These are phyloP conservation scores for Tinospora cordifolia DNA, from an alignment of 164 flowering plant genomes.

Conservation along the genomic window DNA sequence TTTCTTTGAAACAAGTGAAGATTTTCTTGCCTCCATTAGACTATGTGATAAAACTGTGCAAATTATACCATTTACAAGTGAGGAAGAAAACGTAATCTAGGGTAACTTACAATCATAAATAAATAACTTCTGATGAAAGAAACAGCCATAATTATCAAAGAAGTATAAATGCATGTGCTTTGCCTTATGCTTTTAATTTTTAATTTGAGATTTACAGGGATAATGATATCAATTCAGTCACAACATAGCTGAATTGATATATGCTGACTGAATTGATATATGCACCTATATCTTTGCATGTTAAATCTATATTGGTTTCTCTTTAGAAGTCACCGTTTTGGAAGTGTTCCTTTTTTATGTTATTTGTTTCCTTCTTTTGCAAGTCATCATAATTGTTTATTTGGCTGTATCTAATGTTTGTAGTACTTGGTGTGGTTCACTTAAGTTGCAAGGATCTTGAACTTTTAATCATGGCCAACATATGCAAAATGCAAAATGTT, in stretches of 20 bases:
- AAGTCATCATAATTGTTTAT: background rate
- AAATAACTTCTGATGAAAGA: background rate
- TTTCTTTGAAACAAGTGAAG: conserved; percentile 10
- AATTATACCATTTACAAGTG: background rate
- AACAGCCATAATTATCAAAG: background rate
- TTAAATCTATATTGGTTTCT: too few species aligned
- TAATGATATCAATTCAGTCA: too few species aligned
- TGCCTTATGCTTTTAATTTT: too few species aligned
- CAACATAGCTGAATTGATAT: too few species aligned
- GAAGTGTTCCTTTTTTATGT: too few species aligned
- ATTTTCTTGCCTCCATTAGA: background rate
- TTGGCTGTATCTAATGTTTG: background rate
- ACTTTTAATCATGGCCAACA: background rate
- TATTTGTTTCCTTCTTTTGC: background rate
- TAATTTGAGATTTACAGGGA: too few species aligned
- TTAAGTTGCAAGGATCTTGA: background rate
- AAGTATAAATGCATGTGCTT: background rate
- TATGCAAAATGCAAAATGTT: background rate
- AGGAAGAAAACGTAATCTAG: background rate
- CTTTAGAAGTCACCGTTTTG: too few species aligned
- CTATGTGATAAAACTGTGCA: background rate
- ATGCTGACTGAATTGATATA: too few species aligned
- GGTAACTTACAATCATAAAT: background rate
- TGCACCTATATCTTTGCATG: too few species aligned
- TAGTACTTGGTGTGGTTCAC: background rate